These are phyloP conservation scores for Mortierella sp. DNA, from an alignment of 371 early-diverging fungal species.

Conservation along the genomic window DNA sequence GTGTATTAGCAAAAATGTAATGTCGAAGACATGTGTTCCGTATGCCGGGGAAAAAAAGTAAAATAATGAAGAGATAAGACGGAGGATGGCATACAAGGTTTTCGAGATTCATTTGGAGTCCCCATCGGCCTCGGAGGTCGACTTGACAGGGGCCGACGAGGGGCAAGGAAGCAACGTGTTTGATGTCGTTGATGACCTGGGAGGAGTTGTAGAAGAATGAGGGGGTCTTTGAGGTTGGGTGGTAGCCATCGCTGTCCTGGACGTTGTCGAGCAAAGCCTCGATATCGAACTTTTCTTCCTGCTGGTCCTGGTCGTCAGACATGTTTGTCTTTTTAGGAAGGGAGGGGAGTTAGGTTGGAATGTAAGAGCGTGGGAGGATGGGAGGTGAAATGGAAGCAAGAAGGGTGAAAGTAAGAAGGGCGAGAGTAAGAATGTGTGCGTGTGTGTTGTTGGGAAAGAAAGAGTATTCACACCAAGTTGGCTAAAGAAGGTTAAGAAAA, in stretches of 20 bases:
- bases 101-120: conserved; percentile 20
- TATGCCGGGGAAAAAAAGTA: not conserved
- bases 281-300: conserved; percentile 22
- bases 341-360: not conserved
- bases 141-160: conserved; percentile 35
- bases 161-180: conserved; percentile 17
- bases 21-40: not conserved
- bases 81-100: conserved; percentile 2
- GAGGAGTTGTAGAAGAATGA: conserved; percentile 38
- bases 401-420: not conserved
- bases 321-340: conserved; percentile 7
- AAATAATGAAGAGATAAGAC: not conserved
- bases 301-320: conserved; percentile 11
- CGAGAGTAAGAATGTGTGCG: not conserved
- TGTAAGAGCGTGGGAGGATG: not conserved
- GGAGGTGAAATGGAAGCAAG: not conserved
- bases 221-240: conserved; percentile 31
- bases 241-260: conserved; percentile 2
- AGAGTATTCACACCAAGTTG: not conserved
- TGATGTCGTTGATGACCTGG: conserved; percentile 36
- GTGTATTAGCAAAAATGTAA: not conserved
- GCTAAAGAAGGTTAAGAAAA: not conserved
- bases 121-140: conserved; percentile 33
- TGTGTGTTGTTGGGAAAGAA: not conserved
- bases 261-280: conserved; percentile 38